Percentiles rank a stretch among this genome's conserved stretches.
Evolutionary conservation across 495 filamentous ascomycete genomes (phyloP).

Genomic region (Neohortaea acidophila): DNA sequence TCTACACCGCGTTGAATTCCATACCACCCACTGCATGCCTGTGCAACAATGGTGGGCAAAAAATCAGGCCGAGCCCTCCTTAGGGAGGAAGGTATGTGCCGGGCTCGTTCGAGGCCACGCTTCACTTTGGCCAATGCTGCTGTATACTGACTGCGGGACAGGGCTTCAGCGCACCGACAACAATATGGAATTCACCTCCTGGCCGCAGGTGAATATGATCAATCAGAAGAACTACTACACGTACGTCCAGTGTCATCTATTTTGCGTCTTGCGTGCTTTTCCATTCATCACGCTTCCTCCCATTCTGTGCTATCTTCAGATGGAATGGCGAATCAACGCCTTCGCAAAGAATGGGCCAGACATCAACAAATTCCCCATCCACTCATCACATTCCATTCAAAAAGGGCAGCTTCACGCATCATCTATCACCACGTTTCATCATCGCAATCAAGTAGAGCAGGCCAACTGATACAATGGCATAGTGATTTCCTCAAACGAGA

Average conservation of each 20-base stretch:
- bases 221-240: constrained; percentile 99
- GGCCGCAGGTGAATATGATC: constrained; percentile 82
- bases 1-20: too few species aligned
- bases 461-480: too few species aligned
- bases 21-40: too few species aligned
- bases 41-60: constrained; percentile 28
- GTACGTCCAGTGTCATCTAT: constrained; percentile 39
- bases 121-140: background rate
- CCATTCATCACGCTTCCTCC: background rate
- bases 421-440: too few species aligned
- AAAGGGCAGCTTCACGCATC: too few species aligned
- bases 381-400: too few species aligned
- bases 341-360: too few species aligned
- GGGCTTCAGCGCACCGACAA: constrained; percentile 94
- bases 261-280: background rate
- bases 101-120: background rate
- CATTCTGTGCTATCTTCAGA: background rate
- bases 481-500: constrained; percentile 97
- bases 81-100: constrained; percentile 27
- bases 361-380: too few species aligned
- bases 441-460: too few species aligned
- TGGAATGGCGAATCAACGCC: too few species aligned
- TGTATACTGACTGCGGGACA: constrained; percentile 21
- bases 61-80: constrained; percentile 27
- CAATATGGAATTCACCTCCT: constrained; percentile 84